Evolutionary conservation across 1,284 basidiomycete genomes (phyloP).

Genomic region (Anthracocystis walkeri): DNA sequence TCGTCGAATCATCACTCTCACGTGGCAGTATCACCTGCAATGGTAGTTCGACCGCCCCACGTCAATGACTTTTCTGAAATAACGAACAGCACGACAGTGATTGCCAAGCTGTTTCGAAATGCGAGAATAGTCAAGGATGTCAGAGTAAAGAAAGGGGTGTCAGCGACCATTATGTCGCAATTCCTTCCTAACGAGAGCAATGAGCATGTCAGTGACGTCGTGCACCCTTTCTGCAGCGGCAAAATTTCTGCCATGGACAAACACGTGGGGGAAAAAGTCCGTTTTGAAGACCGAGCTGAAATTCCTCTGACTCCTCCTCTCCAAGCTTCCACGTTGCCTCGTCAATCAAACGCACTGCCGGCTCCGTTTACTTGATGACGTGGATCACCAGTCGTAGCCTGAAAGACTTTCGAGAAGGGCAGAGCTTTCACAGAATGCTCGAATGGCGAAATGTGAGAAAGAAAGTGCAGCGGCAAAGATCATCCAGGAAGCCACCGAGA

Average conservation of each 20-base stretch:
- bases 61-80: background rate
- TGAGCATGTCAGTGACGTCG: background rate
- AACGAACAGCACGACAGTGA: too few species aligned
- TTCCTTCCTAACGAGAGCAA: background rate
- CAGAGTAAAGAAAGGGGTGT: background rate
- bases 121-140: background rate
- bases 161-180: conserved; percentile 7
- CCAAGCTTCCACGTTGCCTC: too few species aligned
- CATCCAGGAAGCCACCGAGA: too few species aligned
- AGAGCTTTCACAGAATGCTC: too few species aligned
- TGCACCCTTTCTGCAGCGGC: background rate
- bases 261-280: conserved; percentile 9
- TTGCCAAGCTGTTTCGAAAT: too few species aligned
- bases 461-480: too few species aligned
- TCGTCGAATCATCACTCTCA: background rate
- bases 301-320: too few species aligned
- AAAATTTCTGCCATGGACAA: background rate
- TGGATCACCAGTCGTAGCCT: too few species aligned
- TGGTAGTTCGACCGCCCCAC: conserved; percentile 17
- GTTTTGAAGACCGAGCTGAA: conserved; percentile 16
- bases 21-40: background rate
- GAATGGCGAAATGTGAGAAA: too few species aligned
- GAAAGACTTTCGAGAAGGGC: too few species aligned
- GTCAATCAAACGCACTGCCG: too few species aligned
- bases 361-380: too few species aligned